Evolutionary conservation across 805 yeast genomes (phyloP).

Genomic region (Ascoidea tarda): DNA sequence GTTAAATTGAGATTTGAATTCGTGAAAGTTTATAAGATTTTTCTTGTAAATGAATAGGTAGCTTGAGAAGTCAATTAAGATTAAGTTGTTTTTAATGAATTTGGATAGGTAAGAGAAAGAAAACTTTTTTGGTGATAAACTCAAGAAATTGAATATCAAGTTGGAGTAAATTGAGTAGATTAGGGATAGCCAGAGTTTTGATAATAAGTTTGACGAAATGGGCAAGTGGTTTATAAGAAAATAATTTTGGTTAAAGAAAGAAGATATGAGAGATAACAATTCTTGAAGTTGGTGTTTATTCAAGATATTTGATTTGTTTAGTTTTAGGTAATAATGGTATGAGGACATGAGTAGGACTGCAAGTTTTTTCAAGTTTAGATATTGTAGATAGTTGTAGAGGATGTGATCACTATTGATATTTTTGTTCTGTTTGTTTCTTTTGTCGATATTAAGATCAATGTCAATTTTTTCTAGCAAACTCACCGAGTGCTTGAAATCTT

Average conservation of each 20-base stretch:
- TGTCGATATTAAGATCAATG: too few relatives aligned
- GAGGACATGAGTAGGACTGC: neutral
- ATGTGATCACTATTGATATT: too few relatives aligned
- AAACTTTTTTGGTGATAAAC: too few relatives aligned
- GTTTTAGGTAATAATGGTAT: neutral
- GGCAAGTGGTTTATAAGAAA: neutral
- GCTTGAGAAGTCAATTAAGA: conserved; percentile 1
- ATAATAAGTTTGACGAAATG: neutral
- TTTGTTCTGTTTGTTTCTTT: neutral
- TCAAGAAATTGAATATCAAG: too few relatives aligned
- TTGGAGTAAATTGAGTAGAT: too few relatives aligned
- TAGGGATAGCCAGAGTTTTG: neutral
- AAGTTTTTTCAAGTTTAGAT: too few relatives aligned
- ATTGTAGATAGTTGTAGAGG: neutral
- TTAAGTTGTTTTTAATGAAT: conserved; percentile 1
- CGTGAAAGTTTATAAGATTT: conserved; percentile 1
- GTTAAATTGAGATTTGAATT: neutral
- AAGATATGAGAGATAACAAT: neutral
- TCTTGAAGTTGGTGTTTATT: neutral
- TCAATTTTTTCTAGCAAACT: too few relatives aligned
- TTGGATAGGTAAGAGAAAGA: conserved; percentile 1
- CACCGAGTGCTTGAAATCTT: neutral
- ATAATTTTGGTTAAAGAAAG: too few relatives aligned
- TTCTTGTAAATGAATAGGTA: neutral
- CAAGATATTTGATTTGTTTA: neutral